Evolutionary conservation across 305 asterid genomes (phyloP), one percentile per base, ranked within the genome.

Genomic region (Fraxinus albicans): DNA sequence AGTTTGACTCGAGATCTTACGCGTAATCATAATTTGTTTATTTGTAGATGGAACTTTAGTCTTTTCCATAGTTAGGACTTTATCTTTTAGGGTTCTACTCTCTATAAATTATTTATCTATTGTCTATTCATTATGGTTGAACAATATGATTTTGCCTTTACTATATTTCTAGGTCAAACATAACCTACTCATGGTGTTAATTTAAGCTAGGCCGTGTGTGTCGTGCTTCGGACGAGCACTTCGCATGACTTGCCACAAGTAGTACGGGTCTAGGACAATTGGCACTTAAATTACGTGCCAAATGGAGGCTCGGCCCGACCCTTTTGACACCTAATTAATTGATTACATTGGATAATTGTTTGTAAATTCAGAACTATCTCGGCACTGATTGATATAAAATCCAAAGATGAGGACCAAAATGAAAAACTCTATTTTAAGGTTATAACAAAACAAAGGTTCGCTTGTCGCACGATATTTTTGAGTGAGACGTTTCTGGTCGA

Each of bases 401-500:
- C 36, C 58, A 9, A 42, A 83, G 19, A 2, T 25, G 2, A 38
- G 83, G 80, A 74, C 58, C 53, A 83, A 73, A 36, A 4, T 63
- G 44, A 21, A 73, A 76, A 80, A 75, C n/a, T 21, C 9, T 35
- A 42, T 65, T 67, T 63, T 33, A 34, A 19, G 25, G 25, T 80
- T 53, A 29, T 42, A 31, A 34, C 8, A 27, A n/a, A 44, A 63
- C 53, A 15, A 82, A 33, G 63, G 58, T 47, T 77, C 63, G 19
- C 27, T 53, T 67, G 73, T 69, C 78, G 86, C 33, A 25, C 47
- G 70, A 72, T 58, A 35, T 72, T 70, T 27, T 8, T 33, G 76
- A 77, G 25, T 19, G 78, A 15, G 87, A 73, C 82, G 85, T 81
- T 79, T 58, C 79, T 82, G 84, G 82, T 83, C 83, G 80, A 79